These are phyloP conservation scores for Tolypocladium album DNA, from an alignment of 2,329 filamentous ascomycete species.

Conservation along the genomic window DNA sequence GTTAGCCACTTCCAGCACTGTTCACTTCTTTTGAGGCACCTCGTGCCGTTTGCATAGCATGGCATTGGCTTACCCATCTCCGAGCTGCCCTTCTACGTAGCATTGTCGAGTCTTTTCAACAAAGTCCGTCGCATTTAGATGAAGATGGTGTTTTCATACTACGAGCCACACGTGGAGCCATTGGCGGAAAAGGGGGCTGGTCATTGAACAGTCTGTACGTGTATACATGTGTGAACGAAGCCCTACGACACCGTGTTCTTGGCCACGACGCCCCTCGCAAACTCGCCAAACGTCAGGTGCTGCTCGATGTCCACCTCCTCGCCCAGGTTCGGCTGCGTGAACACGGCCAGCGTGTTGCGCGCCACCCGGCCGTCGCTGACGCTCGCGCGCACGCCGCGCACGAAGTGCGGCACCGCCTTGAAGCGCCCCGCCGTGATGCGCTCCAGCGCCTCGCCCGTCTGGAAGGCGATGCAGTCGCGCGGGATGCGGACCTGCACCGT, in stretches of 20 bases:
- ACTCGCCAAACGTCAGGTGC: slow-evolving; percentile 62
- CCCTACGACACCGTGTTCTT: slow-evolving; percentile 43
- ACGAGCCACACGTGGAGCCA: not conserved
- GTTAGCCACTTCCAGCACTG: not conserved
- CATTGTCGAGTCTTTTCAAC: not conserved
- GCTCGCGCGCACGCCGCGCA: slow-evolving; percentile 59
- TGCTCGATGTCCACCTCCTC: slow-evolving; percentile 63
- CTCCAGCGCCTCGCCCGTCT: slow-evolving; percentile 88
- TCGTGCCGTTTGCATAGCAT: not conserved
- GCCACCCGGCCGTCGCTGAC: slow-evolving; percentile 46
- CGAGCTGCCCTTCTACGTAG: not conserved
- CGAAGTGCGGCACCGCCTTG: slow-evolving; percentile 92
- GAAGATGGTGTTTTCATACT: not conserved
- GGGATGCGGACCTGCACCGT: slow-evolving; percentile 91
- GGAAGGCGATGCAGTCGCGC: slow-evolving; percentile 83
- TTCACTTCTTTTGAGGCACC: not conserved
- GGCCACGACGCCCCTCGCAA: slow-evolving; percentile 52
- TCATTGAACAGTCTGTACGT: not conserved
- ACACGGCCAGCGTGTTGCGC: slow-evolving; percentile 86
- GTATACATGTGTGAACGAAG: not conserved
- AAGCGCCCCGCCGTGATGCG: slow-evolving; percentile 85
- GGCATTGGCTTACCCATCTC: not conserved
- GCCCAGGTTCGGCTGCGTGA: slow-evolving; percentile 89
- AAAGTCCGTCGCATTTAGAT: not conserved
- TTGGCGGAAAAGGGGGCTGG: not conserved